These are phyloP conservation scores for Hygrophorus russula DNA, from an alignment of 768 basidiomycete genomes.

Conservation along the genomic window DNA sequence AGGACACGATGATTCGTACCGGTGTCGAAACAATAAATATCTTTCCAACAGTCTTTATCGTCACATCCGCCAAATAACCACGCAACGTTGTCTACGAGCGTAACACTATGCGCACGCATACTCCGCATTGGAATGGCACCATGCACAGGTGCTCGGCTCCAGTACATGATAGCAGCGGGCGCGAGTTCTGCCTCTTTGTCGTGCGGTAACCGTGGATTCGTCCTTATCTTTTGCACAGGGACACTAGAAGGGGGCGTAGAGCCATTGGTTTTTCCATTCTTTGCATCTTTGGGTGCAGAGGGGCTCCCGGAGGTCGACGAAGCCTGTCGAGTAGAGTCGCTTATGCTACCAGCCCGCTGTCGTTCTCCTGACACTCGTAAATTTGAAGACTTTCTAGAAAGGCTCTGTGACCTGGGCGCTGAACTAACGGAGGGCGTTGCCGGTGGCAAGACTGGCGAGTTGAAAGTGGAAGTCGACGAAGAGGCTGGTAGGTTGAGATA, in stretches of 20 bases:
- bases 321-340: too few species aligned
- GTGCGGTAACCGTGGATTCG: slow-evolving; percentile 50
- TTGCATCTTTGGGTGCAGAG: too few species aligned
- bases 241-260: not conserved
- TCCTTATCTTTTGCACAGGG: slow-evolving; percentile 26
- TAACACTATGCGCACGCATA: slow-evolving; percentile 78
- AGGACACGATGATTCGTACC: slow-evolving; percentile 29
- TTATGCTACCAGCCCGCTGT: too few species aligned
- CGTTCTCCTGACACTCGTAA: too few species aligned
- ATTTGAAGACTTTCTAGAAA: too few species aligned
- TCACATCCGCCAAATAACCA: slow-evolving; percentile 92
- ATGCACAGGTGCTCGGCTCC: slow-evolving; percentile 76
- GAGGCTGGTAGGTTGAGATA: too few species aligned
- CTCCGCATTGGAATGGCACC: slow-evolving; percentile 54
- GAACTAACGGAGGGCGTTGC: too few species aligned
- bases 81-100: slow-evolving; percentile 68
- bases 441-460: too few species aligned
- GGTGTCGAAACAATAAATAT: slow-evolving; percentile 78
- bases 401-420: too few species aligned
- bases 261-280: not conserved
- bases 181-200: slow-evolving; percentile 46
- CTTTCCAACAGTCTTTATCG: slow-evolving; percentile 59
- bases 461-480: too few species aligned
- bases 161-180: slow-evolving; percentile 73
- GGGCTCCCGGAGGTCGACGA: too few species aligned